These are phyloP conservation scores for Phaffia australis DNA, from an alignment of 768 basidiomycete species.

Conservation along the genomic window DNA sequence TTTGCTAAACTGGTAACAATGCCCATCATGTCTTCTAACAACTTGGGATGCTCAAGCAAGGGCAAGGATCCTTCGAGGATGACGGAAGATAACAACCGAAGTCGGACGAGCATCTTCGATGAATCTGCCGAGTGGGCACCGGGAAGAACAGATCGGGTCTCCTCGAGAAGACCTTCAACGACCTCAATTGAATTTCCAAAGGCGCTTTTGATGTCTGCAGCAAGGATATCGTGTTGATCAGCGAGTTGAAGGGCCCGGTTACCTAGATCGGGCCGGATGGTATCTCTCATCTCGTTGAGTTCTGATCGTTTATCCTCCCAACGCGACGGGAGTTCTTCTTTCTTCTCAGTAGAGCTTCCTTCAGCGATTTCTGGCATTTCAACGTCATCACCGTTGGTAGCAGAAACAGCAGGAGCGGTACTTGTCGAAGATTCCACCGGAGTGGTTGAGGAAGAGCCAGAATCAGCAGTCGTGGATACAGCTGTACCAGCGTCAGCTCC, in stretches of 20 bases:
- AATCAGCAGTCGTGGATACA: constrained; percentile 25
- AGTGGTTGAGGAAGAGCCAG: constrained; percentile 1
- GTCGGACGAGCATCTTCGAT: constrained; percentile 61
- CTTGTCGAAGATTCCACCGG: background rate
- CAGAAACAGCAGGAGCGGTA: background rate
- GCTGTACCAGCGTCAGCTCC: constrained; percentile 38
- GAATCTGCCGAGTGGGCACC: constrained; percentile 30
- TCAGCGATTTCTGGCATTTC: constrained; percentile 18
- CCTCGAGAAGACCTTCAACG: constrained; percentile 61
- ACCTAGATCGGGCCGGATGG: constrained; percentile 55
- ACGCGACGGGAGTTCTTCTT: constrained; percentile 4
- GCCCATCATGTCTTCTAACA: constrained; percentile 29
- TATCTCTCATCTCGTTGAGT: constrained; percentile 55
- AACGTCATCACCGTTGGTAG: background rate
- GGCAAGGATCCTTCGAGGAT: constrained; percentile 60
- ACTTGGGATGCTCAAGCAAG: constrained; percentile 27
- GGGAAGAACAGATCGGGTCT: constrained; percentile 56
- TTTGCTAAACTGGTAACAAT: constrained; percentile 22
- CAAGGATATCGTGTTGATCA: constrained; percentile 73
- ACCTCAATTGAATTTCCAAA: constrained; percentile 58
- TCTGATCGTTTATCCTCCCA: constrained; percentile 43
- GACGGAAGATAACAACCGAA: constrained; percentile 73
- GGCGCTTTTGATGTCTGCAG: constrained; percentile 76
- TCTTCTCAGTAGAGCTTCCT: constrained; percentile 10
- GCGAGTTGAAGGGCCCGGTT: constrained; percentile 63